These are phyloP conservation scores for Coniferiporia weirii DNA, from an alignment of 1,284 basidiomycete genomes.

Conservation along the genomic window DNA sequence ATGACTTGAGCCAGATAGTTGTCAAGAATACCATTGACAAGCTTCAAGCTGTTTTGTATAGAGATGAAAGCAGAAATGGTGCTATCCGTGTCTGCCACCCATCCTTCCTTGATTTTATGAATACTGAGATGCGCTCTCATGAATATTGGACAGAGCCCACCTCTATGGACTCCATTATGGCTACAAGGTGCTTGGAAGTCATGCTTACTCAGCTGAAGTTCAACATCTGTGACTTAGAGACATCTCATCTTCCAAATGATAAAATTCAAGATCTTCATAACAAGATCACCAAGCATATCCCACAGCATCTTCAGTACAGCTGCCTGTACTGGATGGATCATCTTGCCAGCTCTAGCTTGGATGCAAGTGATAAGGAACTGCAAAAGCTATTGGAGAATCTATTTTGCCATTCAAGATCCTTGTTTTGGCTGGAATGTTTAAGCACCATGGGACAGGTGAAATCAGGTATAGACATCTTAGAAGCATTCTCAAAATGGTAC, in stretches of 20 bases:
- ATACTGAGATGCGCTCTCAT: neutral
- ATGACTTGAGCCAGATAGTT: neutral
- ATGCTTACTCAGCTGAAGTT: constrained; percentile 26
- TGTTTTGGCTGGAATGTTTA: constrained; percentile 1
- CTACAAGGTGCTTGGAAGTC: constrained; percentile 4
- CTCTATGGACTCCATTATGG: neutral
- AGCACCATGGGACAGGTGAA: neutral
- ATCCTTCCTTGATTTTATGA: constrained; percentile 5
- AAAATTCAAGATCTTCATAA: constrained; percentile 20
- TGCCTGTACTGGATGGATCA: constrained; percentile 26
- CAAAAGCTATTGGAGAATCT: neutral
- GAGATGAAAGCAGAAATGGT: neutral
- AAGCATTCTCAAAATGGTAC: neutral
- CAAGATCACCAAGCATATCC: constrained; percentile 20
- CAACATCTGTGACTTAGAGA: constrained; percentile 29
- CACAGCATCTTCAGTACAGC: constrained; percentile 23
- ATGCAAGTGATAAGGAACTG: neutral
- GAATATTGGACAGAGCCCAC: neutral
- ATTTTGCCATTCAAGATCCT: neutral
- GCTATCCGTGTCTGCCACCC: constrained; percentile 5
- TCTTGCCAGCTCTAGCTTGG: constrained; percentile 8
- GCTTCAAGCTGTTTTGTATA: constrained; percentile 1
- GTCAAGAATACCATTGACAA: neutral
- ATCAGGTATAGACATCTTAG: neutral
- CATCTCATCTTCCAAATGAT: constrained; percentile 25